Percentiles rank a stretch among this genome's conserved stretches.
phyloP scores from a whole-genome alignment of 2,329 filamentous ascomycete genomes.

The Incumbomyces lentus region DNA sequence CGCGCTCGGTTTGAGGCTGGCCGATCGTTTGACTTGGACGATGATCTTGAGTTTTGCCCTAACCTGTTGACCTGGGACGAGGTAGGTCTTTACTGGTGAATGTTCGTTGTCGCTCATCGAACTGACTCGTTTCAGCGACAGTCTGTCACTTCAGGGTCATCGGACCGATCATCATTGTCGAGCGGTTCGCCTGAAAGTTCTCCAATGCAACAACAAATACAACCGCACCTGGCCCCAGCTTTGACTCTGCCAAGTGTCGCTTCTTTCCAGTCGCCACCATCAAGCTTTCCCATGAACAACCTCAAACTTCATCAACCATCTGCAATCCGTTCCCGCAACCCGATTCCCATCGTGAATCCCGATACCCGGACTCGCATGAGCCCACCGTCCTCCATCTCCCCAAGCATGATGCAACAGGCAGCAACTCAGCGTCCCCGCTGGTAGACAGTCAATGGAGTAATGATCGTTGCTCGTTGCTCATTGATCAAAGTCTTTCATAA shows the following conservation, averaged over 20 bases:
- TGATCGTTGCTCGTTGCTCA: conserved; percentile 5
- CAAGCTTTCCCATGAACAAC: conserved; percentile 58
- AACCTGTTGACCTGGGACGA: conserved; percentile 84
- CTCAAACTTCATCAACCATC: conserved; percentile 86
- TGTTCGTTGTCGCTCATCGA: conserved; percentile 15
- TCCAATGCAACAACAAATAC: conserved; percentile 72
- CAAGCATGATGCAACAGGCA: conserved; percentile 53
- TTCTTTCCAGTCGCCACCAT: conserved; percentile 45
- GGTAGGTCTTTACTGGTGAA: conserved; percentile 44
- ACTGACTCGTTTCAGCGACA: conserved; percentile 52
- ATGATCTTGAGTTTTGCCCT: conserved; percentile 93
- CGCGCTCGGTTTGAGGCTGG: conserved; percentile 82
- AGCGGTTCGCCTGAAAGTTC: conserved; percentile 90
- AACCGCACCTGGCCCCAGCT: conserved; percentile 60
- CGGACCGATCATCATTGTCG: conserved; percentile 87
- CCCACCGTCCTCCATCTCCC: conserved; percentile 65
- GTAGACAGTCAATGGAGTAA: conserved; percentile 17
- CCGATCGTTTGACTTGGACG: conserved; percentile 87
- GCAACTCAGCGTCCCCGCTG: conserved; percentile 23
- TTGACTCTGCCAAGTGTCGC: conserved; percentile 58
- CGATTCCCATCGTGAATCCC: conserved; percentile 96
- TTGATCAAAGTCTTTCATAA: conserved; percentile 14
- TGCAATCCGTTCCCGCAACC: conserved; percentile 65
- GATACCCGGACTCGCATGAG: conserved; percentile 81
- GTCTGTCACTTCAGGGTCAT: conserved; percentile 79